Evolutionary conservation across 2,329 filamentous ascomycete genomes (phyloP).

Genomic region (Pestalotiopsis sp.): DNA sequence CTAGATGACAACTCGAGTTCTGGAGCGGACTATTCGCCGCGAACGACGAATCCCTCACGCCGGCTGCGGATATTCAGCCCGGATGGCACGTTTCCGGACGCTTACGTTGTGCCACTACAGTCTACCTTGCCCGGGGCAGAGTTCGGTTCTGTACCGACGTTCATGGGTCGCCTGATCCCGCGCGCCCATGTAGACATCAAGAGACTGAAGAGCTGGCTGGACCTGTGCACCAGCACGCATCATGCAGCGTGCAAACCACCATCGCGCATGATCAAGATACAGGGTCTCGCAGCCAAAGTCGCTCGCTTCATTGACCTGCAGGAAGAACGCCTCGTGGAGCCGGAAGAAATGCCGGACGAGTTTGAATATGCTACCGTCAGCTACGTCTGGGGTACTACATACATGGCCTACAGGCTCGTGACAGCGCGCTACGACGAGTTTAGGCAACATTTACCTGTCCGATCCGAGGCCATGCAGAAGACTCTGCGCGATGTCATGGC

Average conservation of each 20-base stretch:
- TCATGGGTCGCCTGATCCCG: not conserved
- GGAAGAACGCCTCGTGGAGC: not conserved
- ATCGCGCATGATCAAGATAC: constrained; percentile 17
- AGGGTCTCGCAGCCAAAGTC: not conserved
- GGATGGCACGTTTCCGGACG: not conserved
- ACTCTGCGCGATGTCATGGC: not conserved
- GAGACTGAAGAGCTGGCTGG: not conserved
- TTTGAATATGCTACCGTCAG: not conserved
- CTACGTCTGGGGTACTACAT: not conserved
- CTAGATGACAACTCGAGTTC: not conserved
- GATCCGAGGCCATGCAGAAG: not conserved
- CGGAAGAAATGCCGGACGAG: not conserved
- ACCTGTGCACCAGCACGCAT: not conserved
- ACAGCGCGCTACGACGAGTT: not conserved
- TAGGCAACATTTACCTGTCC: not conserved
- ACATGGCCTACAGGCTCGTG: not conserved
- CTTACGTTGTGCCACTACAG: not conserved
- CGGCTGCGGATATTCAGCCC: not conserved
- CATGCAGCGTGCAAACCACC: not conserved
- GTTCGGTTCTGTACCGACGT: not conserved
- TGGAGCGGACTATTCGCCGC: not conserved
- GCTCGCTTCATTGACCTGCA: not conserved
- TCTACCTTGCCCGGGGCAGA: not conserved
- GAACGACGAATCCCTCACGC: not conserved
- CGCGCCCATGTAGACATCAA: not conserved